Evolutionary conservation across 257 asterid species (phyloP), one percentile per base, ranked within the genome.

Genomic region (Gentiana macrophylla): DNA sequence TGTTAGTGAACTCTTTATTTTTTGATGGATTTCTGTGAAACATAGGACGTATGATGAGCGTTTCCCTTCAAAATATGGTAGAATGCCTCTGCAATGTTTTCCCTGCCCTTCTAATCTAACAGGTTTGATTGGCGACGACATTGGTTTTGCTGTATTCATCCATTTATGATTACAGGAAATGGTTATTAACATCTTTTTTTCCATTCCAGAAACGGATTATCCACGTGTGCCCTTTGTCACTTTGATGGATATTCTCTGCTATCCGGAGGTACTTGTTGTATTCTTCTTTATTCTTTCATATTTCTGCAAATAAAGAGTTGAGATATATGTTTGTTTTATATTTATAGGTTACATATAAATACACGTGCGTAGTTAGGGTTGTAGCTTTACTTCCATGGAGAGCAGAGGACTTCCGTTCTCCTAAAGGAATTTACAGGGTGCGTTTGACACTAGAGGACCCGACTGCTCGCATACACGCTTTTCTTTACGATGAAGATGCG

Each of bases 171-270:
- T 57, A 49, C 62, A 69, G 61, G 59, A 24, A 24, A 45, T 55
- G 54, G 61, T 37, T 53, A 49, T 55, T 51, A 37, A 51, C 32
- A 46, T 53, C 46, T 67, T 62, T 49, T 61, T 64, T 41, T 41
- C 49, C 64, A 56, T 67, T 33, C 60, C 79, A 90, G 96, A 65
- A 67, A 82, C 92, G 8, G 72, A 69, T 44, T 68, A 75, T 68
- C 79, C 79, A 6, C 52, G 65, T 44, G 80, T 73, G 59, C 83
- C 87, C 60, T 79, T 77, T 56, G 80, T 74, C 53, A 80, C 95
- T 60, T 67, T 90, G 80, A 84, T 84, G 96, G 64, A 82, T 72
- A 77, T 81, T 57, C 85, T 90, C 55, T 71, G 81, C 47, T 59
- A 82, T 67, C 66, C 86, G n/a, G 77, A 79, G 96, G 98, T 87